phyloP scores from a whole-genome alignment of 192 early-diverging fungal genomes.

The Phycomyces nitens region DNA sequence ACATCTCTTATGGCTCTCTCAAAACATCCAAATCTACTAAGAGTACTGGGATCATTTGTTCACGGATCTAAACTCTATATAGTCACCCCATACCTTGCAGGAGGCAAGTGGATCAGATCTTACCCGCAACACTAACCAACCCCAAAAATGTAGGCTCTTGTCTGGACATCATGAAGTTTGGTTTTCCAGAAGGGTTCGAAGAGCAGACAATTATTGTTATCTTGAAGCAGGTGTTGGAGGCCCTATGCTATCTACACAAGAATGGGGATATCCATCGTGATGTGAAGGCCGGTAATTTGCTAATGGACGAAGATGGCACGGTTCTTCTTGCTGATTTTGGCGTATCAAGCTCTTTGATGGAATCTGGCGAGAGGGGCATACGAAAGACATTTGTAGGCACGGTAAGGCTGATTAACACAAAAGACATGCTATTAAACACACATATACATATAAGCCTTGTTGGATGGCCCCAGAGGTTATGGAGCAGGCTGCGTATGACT shows the following conservation, averaged over 20 bases:
- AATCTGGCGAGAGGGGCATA: conserved; percentile 51
- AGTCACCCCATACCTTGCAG: conserved; percentile 75
- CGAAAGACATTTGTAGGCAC: conserved; percentile 74
- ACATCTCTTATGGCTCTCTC: conserved; percentile 86
- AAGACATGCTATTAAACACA: no score
- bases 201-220: conserved; percentile 78
- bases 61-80: conserved; percentile 75
- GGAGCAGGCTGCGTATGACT: conserved; percentile 86
- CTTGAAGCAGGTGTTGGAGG: conserved; percentile 70
- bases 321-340: conserved; percentile 68
- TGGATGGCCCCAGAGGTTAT: conserved; percentile 82
- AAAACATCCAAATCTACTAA: conserved; percentile 80
- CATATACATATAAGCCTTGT: conserved; percentile 39
- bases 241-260: conserved; percentile 62
- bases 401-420: conserved; percentile 25
- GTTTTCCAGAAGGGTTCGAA: conserved; percentile 77
- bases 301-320: conserved; percentile 63
- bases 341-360: conserved; percentile 62
- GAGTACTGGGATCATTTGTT: conserved; percentile 83
- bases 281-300: conserved; percentile 68
- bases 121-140: background rate
- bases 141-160: conserved; percentile 58
- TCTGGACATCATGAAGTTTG: conserved; percentile 85
- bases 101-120: conserved; percentile 37
- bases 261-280: conserved; percentile 70